Base-by-base conservation (phyloP, 495 filamentous ascomycete species). In the Xylaria venustula region DNA sequence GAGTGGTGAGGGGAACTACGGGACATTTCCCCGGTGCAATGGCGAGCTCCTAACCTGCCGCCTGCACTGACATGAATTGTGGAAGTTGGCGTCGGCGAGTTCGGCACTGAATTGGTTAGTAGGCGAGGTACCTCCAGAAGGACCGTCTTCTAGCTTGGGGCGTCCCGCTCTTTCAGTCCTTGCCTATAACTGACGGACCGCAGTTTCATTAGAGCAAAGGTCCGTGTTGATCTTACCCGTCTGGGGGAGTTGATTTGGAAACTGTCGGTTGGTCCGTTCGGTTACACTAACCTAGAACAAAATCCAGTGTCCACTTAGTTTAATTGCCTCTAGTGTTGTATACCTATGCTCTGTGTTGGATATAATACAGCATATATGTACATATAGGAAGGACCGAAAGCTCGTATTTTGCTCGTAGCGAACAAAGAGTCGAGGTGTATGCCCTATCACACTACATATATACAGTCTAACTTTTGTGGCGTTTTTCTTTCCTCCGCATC, bases 221-320 rank as follows among this genome's bases (percentile, higher is more conserved):
- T 45, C 53, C 36, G 9, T 45, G 40, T 17, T 17, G 7, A 55
- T 55, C 53, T 55, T 55, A 32, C 53, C 53, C 53, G 40, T 32
- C 53, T 17, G 9, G 40, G 53, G 26, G 19, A 55, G 53, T 5
- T 9, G 26, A 55, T 55, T 55, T 55, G 40, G 15, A 55, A 55
- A 55, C 22, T 12, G 37, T 55, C 53, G 53, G 53, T 45, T 45
- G 53, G 26, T 34, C 53, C 53, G 53, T 45, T 19, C 26, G 45
- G 34, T 34, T 34, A 34, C 11, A 34, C 36, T 17, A 34, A 30
- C 22, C 53, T 30, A 42, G 28, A n/a, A 15, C 25, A 20, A 23
- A 22, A 14, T 23, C 25, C 4, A 12, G 17, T 45, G 15, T 26
- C 53, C 53, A 45, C 53, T 55, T 55, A 55, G 53, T 55, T 55